Evolutionary conservation across 2,329 filamentous ascomycete species (phyloP), one percentile per base, ranked within the genome.

Genomic region (Colletotrichum scovillei): DNA sequence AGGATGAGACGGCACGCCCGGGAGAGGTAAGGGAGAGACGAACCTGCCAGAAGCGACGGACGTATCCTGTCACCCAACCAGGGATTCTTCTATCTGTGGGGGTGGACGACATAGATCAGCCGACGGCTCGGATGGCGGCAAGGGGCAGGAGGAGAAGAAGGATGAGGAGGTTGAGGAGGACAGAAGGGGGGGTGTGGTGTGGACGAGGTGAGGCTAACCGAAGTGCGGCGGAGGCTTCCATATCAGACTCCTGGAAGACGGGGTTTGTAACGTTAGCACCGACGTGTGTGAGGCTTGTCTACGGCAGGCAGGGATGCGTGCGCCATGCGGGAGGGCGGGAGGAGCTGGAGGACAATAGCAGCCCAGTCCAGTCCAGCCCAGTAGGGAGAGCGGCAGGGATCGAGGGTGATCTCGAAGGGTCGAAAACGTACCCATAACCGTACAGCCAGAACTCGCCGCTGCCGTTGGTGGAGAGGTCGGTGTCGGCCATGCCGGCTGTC

Each of bases 151-250:
- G 49, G 42, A 52, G 28, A 24, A 60, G 69, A 49, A 59, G 62
- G 38, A 68, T 38, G 59, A 60, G 69, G 53, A 59, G 62, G 46
- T 19, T 24, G 12, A 49, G 28, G 30, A 67, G 46, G 62, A 60
- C 68, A 58, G 62, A 63, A 52, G 56, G 56, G 49, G 49, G 62
- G 58, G 69, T 42, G 38, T 42, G 38, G 38, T 26, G 52, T 26
- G 19, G 22, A 69, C 42, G 42, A 49, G 42, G 42, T 53, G 69
- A 67, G 64, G 49, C 58, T 76, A 92, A 98, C 96, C 96, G 81
- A 93, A 98, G 81, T 98, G 94, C 77, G 97, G 97, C 74, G 97
- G 97, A 69, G 97, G 96, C 83, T 98, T 99, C 95, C 95, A 99
- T 78, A 99, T 98, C 81, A 99, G 85, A 82, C 95, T 98, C 85